Evolutionary conservation across 1,139 yeast species (phyloP), one percentile per base, ranked within the genome.

Genomic region (Yarrowia galli): DNA sequence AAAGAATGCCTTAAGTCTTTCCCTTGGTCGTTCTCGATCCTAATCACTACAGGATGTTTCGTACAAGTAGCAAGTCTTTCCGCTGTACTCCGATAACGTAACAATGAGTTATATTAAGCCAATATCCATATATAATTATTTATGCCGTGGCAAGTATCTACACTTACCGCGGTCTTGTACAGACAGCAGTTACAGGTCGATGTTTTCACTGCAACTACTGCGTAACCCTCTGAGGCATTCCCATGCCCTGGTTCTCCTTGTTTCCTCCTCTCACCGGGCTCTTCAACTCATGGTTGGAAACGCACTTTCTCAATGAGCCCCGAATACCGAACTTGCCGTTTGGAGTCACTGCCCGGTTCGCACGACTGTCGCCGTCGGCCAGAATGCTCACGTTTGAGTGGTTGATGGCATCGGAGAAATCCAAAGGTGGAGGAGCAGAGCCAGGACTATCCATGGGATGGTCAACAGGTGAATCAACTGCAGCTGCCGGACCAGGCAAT

Each of bases 251-350:
- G 45, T 56, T 56, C 48, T 56, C 63, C 63, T 56, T 56, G 25
- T 42, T 42, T 25, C n/a, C 28, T 18, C 38, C 49, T 25, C 48
- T 18, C 36, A 54, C 60, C 13, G 63, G 63, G 42, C 63, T 56
- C 63, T 56, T 56, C 63, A 56, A 28, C 63, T 56, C 63, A 40
- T 28, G 48, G 48, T 56, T 56, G 32, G 63, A 56, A 25, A 42
- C 48, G 38, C 63, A 56, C 48, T 56, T 56, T 42, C 63, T 40
- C 48, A 56, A 28, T 23, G 63, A 56, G 32, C 73, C 70, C 42
- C 71, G 71, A 49, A 72, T 73, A n/a, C 76, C 76, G 67, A 73
- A 72, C 38, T 66, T 65, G 32, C 60, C 42, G 22, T 36, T 68
- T 28, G 68, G 56, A 40, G 58, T 60, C 49, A 36, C 22, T 3